Evolutionary conservation across 208 protist genomes (phyloP), one percentile per base, ranked within the genome.

Genomic region (Crithidia fasciculata): DNA sequence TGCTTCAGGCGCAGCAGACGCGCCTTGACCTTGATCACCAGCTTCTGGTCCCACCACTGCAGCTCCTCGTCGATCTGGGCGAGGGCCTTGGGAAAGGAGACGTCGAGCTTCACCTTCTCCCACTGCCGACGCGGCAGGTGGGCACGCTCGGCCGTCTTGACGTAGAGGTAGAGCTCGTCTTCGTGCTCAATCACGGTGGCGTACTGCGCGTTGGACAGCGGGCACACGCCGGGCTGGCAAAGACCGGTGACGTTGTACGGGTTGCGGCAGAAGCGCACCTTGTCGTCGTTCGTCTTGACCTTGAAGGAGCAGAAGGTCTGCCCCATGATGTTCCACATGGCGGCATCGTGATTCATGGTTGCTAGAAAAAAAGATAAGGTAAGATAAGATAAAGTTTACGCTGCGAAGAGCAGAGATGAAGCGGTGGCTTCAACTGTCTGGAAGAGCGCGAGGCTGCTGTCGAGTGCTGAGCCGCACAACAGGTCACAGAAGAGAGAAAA

Each of bases 81-180:
- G 8, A 99, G 78, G n/a, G 98, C 97, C 72, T 95, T 87, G 45
- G 90, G 85, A 67, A 99, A 99, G 79, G 98, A 99, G 62, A 91
- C 87, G 55, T 97, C 89, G 13, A 99, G 92, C 81, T 97, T 92
- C 8, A 99, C 89, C 80, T 98, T 98, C 85, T 99, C 98, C 99
- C 99, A 99, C 74, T 99, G 80, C 7, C 98, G 96, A 3, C 89
- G 87, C 12, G 99, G 99, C 49, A 95, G 90, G 85, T 99, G 98
- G 9, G 98, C 98, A 53, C 99, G 91, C 89, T 99, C 99, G 15
- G 99, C 96, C 1, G 98, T 99, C 80, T 99, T 99, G 47, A 99
- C 96, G 88, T 98, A 99, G 10, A 99, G 88, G 88, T 99, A 99
- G 9, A 98, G 82, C 74, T 96, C 81, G 62, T 99, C 97, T 58